A percentile compares a stretch with the other conserved stretches of the same genome.
These are phyloP conservation scores for Scleroderma citrinum DNA, from an alignment of 768 basidiomycete species.

Conservation along the genomic window DNA sequence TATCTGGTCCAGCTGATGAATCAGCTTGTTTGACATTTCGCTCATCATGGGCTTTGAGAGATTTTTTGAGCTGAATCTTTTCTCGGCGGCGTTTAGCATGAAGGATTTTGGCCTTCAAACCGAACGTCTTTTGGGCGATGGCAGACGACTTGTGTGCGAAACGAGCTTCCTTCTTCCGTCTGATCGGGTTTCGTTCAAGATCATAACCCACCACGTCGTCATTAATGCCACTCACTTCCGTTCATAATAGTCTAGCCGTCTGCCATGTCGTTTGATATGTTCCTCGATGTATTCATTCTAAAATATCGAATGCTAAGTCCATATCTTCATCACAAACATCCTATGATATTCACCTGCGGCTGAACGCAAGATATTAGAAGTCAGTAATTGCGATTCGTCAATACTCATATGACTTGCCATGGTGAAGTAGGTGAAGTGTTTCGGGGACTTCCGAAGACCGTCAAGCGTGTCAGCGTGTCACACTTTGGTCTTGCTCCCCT, in stretches of 20 bases:
- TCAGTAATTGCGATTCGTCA: slow-evolving; percentile 7
- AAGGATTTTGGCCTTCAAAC: slow-evolving; percentile 95
- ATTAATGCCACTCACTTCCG: slow-evolving; percentile 58
- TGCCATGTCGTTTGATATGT: slow-evolving; percentile 94
- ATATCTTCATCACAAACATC: not conserved
- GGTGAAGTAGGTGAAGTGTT: slow-evolving; percentile 3
- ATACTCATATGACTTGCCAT: slow-evolving; percentile 21
- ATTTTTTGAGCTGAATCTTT: slow-evolving; percentile 98
- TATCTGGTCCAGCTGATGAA: slow-evolving; percentile 74
- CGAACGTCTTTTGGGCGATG: slow-evolving; percentile 88
- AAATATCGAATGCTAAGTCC: slow-evolving; percentile 8
- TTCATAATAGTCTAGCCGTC: slow-evolving; percentile 94
- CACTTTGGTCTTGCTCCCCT: not conserved
- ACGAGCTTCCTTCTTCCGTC: slow-evolving; percentile 80
- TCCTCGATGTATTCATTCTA: slow-evolving; percentile 99
- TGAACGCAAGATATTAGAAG: slow-evolving; percentile 19
- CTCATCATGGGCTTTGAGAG: slow-evolving; percentile 99
- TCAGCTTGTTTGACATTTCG: slow-evolving; percentile 96
- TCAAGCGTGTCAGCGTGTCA: not conserved
- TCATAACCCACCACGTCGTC: not conserved
- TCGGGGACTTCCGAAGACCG: slow-evolving; percentile 25
- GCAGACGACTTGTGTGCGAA: slow-evolving; percentile 73
- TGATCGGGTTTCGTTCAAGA: slow-evolving; percentile 21
- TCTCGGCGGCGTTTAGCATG: slow-evolving; percentile 95
- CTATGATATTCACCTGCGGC: slow-evolving; percentile 54